Base-by-base conservation (phyloP, 768 basidiomycete species). In the Crucibulum laeve region DNA sequence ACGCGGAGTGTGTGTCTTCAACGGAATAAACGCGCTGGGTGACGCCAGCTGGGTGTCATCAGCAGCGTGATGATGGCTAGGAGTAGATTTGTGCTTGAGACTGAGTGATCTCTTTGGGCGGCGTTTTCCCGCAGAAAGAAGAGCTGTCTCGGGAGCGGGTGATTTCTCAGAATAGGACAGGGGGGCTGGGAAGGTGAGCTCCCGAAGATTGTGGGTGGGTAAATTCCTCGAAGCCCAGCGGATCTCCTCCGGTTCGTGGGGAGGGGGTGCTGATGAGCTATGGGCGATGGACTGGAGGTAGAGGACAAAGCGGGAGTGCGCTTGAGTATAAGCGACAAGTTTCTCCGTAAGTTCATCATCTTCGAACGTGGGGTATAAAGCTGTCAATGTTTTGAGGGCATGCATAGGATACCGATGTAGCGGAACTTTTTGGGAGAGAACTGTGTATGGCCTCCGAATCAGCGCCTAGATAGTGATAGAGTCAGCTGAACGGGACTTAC, bases 161-260 rank as follows among this genome's bases (percentile, higher is more conserved):
- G 41, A 42, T 34, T 39, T 38, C 25, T 41, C 40, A 39, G 55
- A 46, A 48, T 75, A 79, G 11, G 82, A 82, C 4, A 91, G 68
- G 0, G 88, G 88, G 4, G 84, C 77, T 18, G 88, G 88, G 59
- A 90, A 89, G 6, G 73, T 77, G 44, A 91, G 73, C 49, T 87
- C 79, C 36, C 80, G 69, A 14, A 71, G 51, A 15, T 61, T 55
- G 21, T 64, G 60, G 5, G 55, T 52, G 1, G 59, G 55, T 24
- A 52, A 50, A 43, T 58, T 63, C 4, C 59, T 59, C 4, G 69
- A 59, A 32, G 48, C 54, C 39, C 55, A 58, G 32, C 51, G 60
- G 25, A 36, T 48, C 42, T 75, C 71, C 38, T 77, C 74, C 11
- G 62, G 62, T 43, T 80, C 79, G 11, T 65, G 54, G 7, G 71